Conservation (phyloP, 1,284 basidiomycete species). For the Trametes pubescens region DNA sequence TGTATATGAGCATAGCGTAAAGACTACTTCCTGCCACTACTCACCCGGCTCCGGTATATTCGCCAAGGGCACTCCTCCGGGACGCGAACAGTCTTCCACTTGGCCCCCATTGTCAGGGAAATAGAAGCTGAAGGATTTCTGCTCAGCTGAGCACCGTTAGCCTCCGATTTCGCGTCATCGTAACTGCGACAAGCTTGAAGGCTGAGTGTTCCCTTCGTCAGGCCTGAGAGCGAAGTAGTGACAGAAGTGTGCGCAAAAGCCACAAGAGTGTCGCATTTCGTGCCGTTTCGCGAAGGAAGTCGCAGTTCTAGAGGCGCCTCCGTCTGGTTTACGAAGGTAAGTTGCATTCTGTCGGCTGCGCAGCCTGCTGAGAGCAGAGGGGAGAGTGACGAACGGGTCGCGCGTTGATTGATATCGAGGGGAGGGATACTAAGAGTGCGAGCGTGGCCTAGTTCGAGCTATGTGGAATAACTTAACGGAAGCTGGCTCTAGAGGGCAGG, state of each 20-base stretch:
- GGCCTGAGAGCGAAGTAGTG: not conserved
- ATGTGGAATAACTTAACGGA: no score
- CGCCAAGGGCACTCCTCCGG: conserved; percentile 61
- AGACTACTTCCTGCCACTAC: not conserved
- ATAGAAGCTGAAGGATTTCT: not conserved
- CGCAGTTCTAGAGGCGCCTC: not conserved
- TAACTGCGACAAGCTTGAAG: not conserved
- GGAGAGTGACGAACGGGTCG: not conserved
- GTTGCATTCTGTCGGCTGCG: not conserved
- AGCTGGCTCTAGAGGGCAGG: no score
- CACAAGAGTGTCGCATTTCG: not conserved
- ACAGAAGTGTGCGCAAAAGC: not conserved
- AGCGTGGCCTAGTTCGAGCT: no score
- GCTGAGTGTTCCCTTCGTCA: not conserved
- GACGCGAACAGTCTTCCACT: conserved; percentile 54
- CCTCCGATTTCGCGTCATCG: not conserved
- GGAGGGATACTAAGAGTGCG: no score
- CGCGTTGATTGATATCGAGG: no score
- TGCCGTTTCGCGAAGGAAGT: not conserved
- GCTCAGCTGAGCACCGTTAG: not conserved
- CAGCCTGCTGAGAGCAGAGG: not conserved
- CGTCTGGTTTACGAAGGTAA: conserved; percentile 8
- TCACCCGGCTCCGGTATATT: conserved; percentile 61
- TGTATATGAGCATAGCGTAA: not conserved
- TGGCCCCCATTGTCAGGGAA: conserved; percentile 31